A percentile compares a stretch with the other conserved stretches of the same genome.
Conservation (phyloP, 805 yeast species). For the Myxozyma lipomycoides region DNA sequence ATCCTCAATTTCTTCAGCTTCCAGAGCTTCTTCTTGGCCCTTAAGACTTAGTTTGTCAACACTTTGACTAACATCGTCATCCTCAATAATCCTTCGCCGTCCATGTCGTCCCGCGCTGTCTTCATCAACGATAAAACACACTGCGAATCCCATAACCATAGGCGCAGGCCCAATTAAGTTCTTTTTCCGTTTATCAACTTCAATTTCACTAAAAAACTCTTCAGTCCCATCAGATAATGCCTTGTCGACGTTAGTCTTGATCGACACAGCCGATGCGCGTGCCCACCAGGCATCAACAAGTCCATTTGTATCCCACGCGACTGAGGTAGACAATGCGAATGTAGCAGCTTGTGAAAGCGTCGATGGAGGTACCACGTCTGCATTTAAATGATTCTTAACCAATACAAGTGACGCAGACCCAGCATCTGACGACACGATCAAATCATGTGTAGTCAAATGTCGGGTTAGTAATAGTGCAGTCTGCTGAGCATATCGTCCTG, state of each 20-base stretch:
- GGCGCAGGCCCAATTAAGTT: constrained; percentile 42
- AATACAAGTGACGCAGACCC: constrained; percentile 73
- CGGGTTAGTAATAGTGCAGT: constrained; percentile 74
- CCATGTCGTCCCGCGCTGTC: constrained; percentile 43
- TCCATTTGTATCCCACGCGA: constrained; percentile 85
- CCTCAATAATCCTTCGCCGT: constrained; percentile 17
- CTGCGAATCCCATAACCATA: constrained; percentile 83
- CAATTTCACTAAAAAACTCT: constrained; percentile 34
- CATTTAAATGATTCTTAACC: constrained; percentile 71
- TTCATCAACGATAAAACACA: constrained; percentile 68
- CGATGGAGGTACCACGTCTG: constrained; percentile 65
- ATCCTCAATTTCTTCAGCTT: constrained; percentile 4
- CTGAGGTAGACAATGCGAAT: constrained; percentile 72
- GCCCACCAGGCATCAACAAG: constrained; percentile 66
- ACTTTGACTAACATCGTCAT: background rate
- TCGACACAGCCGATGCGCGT: constrained; percentile 12
- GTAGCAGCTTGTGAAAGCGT: constrained; percentile 88
- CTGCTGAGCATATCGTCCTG: constrained; percentile 80
- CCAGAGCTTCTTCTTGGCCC: constrained; percentile 6
- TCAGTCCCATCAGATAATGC: constrained; percentile 1
- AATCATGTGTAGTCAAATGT: constrained; percentile 69
- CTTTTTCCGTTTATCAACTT: constrained; percentile 7
- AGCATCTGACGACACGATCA: constrained; percentile 67
- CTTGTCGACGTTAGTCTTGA: constrained; percentile 20
- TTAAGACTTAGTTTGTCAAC: background rate